Evolutionary conservation across 2,329 filamentous ascomycete genomes (phyloP).

Genomic region (Aspergillus pseudonomiae): DNA sequence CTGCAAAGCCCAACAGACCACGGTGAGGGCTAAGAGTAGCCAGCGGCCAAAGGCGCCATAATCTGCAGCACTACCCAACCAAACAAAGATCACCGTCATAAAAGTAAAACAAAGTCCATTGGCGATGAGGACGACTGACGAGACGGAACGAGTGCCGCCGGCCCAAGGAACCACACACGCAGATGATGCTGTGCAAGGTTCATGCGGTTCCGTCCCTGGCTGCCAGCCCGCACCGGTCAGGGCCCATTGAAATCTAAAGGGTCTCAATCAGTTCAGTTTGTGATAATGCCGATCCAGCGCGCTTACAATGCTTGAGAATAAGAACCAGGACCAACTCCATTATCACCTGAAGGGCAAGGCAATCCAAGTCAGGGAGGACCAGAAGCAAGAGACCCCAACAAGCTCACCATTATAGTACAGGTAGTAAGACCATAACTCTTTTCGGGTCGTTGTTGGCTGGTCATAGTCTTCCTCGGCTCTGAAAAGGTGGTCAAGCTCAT

Average conservation of each 20-base stretch:
- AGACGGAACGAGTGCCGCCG: conserved; percentile 39
- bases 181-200: conserved; percentile 35
- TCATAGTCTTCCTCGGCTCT: conserved; percentile 39
- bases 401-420: conserved; percentile 46
- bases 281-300: neutral
- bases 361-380: neutral
- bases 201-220: conserved; percentile 36
- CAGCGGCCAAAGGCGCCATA: conserved; percentile 48
- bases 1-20: conserved; percentile 46
- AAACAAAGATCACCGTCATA: conserved; percentile 48
- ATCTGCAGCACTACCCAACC: conserved; percentile 46
- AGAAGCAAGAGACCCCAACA: neutral
- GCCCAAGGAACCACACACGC: conserved; percentile 46
- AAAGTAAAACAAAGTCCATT: conserved; percentile 48
- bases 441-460: conserved; percentile 45
- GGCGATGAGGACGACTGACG: conserved; percentile 46
- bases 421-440: conserved; percentile 49
- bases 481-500: conserved; percentile 37
- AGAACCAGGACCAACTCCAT: conserved; percentile 46
- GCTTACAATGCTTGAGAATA: conserved; percentile 45
- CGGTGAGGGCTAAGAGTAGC: conserved; percentile 44
- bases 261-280: neutral
- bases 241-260: conserved; percentile 44
- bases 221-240: conserved; percentile 43
- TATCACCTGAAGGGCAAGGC: conserved; percentile 33